These are phyloP conservation scores for Globisporangium uncinulatum DNA, from an alignment of 352 stramenopile genomes.

Conservation along the genomic window DNA sequence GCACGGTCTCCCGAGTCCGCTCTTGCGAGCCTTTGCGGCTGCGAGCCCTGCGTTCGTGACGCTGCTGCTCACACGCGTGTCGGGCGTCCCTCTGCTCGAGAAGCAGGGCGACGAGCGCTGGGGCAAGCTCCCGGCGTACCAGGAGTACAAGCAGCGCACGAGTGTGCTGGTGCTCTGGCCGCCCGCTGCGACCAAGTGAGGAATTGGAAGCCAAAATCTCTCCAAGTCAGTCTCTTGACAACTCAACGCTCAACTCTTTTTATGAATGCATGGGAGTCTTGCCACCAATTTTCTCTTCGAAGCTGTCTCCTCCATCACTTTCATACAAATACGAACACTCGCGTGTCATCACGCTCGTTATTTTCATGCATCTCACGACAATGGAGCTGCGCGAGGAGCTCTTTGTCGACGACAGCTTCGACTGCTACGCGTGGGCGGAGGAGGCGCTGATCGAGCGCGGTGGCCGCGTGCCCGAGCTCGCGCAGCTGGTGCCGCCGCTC, in stretches of 20 bases:
- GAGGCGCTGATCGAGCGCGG: conserved; percentile 38
- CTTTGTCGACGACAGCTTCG: conserved; percentile 43
- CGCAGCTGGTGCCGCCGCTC: conserved; percentile 47
- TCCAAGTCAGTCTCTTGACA: too few relatives aligned
- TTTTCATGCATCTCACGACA: too few relatives aligned
- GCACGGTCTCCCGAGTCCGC: conserved; percentile 31
- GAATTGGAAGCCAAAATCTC: too few relatives aligned
- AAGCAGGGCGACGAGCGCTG: conserved; percentile 66
- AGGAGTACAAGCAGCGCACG: conserved; percentile 73
- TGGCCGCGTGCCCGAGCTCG: conserved; percentile 24
- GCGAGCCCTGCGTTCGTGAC: conserved; percentile 67
- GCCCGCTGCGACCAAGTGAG: conserved; percentile 1
- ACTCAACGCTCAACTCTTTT: too few relatives aligned
- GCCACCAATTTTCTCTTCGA: too few relatives aligned
- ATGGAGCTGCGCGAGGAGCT: conserved; percentile 36
- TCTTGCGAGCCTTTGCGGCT: conserved; percentile 31
- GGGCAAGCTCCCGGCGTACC: conserved; percentile 53
- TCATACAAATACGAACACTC: too few relatives aligned
- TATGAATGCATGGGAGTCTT: too few relatives aligned
- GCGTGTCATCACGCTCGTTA: too few relatives aligned
- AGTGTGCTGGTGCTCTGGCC: conserved; percentile 46
- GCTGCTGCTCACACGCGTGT: conserved; percentile 64
- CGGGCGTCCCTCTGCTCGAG: conserved; percentile 74
- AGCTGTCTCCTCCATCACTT: too few relatives aligned
- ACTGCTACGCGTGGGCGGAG: conserved; percentile 71